Percentiles rank a stretch among this genome's conserved stretches.
These are phyloP conservation scores for Shiraia bambusicola DNA, from an alignment of 2,329 filamentous ascomycete genomes.

Conservation along the genomic window DNA sequence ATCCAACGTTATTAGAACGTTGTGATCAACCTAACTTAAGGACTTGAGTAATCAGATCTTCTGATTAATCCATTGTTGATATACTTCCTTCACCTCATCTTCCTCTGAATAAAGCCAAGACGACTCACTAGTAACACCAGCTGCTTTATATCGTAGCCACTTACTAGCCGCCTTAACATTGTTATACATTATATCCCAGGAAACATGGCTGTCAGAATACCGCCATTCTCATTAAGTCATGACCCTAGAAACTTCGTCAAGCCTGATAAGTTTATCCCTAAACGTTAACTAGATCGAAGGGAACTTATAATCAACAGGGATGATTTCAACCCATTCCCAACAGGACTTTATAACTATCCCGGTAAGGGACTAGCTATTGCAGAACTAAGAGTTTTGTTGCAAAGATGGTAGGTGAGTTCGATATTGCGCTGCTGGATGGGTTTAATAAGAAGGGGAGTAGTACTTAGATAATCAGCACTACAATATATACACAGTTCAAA, in stretches of 20 bases:
- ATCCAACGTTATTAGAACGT: no score
- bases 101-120: no score
- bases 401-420: constrained; percentile 60
- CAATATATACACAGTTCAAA: no score
- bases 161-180: constrained; percentile 25
- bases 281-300: constrained; percentile 23
- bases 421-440: constrained; percentile 37
- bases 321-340: constrained; percentile 71
- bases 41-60: no score
- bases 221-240: constrained; percentile 18
- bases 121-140: no score
- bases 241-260: constrained; percentile 22
- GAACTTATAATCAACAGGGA: constrained; percentile 27
- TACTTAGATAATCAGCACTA: no score
- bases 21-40: no score
- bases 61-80: no score
- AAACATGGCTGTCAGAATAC: constrained; percentile 27
- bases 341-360: constrained; percentile 68
- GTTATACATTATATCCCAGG: constrained; percentile 29
- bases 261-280: constrained; percentile 29
- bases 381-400: constrained; percentile 64
- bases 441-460: constrained; percentile 13
- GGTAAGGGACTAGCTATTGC: constrained; percentile 65
- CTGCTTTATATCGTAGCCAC: no score
- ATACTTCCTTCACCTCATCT: no score